Conservation (phyloP, 331 rosid genomes). For the Cydonia oblonga region DNA sequence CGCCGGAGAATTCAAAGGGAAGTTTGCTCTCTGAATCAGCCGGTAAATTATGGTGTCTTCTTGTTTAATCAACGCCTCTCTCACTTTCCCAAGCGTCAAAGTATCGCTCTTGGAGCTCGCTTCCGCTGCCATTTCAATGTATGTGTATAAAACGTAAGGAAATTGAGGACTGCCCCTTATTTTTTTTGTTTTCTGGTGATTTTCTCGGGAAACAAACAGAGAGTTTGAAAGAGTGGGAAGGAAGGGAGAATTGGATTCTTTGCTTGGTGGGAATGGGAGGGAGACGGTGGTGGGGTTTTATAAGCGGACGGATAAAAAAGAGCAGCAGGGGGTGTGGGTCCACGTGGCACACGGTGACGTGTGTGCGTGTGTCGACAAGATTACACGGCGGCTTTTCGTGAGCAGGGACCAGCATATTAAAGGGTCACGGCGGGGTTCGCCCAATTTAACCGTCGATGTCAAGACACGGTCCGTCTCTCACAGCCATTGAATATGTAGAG, state of each 20-base stretch:
- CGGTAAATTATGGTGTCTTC: slow-evolving; percentile 68
- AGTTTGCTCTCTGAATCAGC: slow-evolving; percentile 67
- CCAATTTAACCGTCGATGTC: not conserved
- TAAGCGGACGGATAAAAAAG: not conserved
- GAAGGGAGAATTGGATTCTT: not conserved
- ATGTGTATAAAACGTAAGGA: not conserved
- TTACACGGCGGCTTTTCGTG: not conserved
- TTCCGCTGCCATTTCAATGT: not conserved
- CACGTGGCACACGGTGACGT: not conserved
- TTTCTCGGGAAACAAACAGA: not conserved
- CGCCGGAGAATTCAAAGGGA: slow-evolving; percentile 42
- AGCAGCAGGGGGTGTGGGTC: not conserved
- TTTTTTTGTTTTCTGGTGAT: no score
- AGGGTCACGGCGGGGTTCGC: not conserved
- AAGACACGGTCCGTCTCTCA: not conserved
- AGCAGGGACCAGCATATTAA: not conserved
- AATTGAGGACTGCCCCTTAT: not conserved
- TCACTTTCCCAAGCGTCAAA: slow-evolving; percentile 48
- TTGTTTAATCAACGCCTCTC: slow-evolving; percentile 56
- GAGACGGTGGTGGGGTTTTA: not conserved
- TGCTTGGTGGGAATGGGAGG: not conserved
- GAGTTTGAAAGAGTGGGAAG: not conserved
- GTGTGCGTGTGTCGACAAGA: not conserved
- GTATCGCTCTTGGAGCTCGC: not conserved
- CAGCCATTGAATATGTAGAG: not conserved